These are phyloP conservation scores for Gleditsia sinensis DNA, from an alignment of 306 rosid species.

Conservation along the genomic window DNA sequence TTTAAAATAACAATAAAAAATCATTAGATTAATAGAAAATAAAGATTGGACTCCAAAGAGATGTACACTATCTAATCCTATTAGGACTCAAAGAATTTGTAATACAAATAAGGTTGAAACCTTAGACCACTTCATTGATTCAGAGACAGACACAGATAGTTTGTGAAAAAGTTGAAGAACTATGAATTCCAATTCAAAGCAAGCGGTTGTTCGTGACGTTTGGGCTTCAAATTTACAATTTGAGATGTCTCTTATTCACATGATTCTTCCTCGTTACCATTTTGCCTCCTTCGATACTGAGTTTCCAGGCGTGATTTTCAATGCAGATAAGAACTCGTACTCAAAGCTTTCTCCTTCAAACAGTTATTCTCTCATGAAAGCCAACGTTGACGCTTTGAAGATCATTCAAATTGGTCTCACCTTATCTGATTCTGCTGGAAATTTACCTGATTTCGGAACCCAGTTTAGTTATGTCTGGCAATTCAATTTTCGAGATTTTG, in stretches of 20 bases:
- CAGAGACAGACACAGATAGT: too few species aligned
- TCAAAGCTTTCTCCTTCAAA: background rate
- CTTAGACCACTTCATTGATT: too few species aligned
- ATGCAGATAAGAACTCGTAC: background rate
- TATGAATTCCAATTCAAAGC: background rate
- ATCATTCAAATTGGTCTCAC: constrained; percentile 15
- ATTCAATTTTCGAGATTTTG: constrained; percentile 16
- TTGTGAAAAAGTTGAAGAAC: background rate
- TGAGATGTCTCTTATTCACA: background rate
- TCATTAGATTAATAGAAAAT: too few species aligned
- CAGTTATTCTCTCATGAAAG: background rate
- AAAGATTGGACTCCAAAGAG: too few species aligned
- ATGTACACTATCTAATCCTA: too few species aligned
- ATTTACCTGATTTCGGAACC: constrained; percentile 2
- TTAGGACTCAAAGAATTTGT: too few species aligned
- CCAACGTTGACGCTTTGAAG: background rate
- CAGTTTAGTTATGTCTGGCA: background rate
- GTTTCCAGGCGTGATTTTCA: background rate
- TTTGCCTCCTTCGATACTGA: constrained; percentile 17
- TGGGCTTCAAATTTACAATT: background rate
- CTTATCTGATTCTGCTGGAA: background rate
- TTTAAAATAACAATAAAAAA: too few species aligned
- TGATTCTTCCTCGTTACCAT: background rate
- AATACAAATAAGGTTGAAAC: too few species aligned
- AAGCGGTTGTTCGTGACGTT: background rate